These are phyloP conservation scores for Phalaenopsis hybrid DNA, from an alignment of 116 monocot genomes.

Conservation along the genomic window DNA sequence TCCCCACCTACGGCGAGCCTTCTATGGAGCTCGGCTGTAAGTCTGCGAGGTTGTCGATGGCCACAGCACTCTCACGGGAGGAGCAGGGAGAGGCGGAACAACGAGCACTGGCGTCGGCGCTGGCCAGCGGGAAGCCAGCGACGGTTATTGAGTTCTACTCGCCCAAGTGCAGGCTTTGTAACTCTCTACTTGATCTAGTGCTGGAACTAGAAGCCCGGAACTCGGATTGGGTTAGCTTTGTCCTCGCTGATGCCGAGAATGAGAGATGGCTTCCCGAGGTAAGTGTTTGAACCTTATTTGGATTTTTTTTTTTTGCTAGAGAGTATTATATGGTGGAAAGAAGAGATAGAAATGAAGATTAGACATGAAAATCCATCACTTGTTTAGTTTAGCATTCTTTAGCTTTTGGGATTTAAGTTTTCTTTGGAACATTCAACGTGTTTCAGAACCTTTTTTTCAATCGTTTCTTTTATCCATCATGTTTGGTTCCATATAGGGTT, in stretches of 20 bases:
- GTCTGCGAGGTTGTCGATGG: too few relatives aligned
- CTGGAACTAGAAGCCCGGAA: slow-evolving; percentile 59
- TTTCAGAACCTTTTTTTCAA: background rate
- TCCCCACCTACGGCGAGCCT: too few relatives aligned
- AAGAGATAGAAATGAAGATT: background rate
- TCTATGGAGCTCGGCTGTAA: too few relatives aligned
- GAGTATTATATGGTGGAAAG: background rate
- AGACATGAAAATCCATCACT: background rate
- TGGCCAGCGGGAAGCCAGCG: too few relatives aligned
- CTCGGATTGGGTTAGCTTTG: slow-evolving; percentile 54
- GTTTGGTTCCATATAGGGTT: background rate
- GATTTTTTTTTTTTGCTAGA: background rate
- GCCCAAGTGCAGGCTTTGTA: too few relatives aligned
- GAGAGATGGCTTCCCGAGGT: slow-evolving; percentile 92
- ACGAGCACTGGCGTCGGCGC: too few relatives aligned
- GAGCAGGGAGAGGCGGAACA: too few relatives aligned
- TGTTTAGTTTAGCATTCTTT: background rate
- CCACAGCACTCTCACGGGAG: too few relatives aligned
- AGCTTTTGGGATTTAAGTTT: background rate
- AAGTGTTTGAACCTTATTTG: background rate
- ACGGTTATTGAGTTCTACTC: too few relatives aligned
- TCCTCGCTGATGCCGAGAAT: slow-evolving; percentile 86
- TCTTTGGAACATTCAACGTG: background rate
- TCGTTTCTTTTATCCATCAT: background rate
- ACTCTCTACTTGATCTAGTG: slow-evolving; percentile 57